Conservation (phyloP, 306 rosid genomes). For the Notholithocarpus densiflorus region DNA sequence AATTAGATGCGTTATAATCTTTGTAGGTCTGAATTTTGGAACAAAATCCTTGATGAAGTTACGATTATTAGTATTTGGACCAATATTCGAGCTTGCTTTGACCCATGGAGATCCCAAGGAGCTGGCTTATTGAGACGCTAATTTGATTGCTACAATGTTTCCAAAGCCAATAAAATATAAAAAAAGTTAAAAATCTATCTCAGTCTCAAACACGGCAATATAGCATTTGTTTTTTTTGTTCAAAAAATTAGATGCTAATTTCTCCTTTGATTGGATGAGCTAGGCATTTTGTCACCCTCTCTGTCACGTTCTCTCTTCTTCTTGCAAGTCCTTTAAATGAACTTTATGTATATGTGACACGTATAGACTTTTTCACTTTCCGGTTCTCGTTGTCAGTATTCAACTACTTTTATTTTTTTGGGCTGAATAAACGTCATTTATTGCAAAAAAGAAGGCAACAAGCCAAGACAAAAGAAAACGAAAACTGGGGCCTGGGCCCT, state of each 20-base stretch:
- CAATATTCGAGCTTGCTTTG: background rate
- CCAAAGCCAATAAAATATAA: background rate
- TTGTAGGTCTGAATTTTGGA: background rate
- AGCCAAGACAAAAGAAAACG: too few relatives aligned
- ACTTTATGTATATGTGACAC: too few relatives aligned
- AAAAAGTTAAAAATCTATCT: background rate
- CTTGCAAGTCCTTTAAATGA: background rate
- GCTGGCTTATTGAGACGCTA: background rate
- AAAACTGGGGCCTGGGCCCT: too few relatives aligned
- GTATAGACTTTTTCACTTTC: too few relatives aligned
- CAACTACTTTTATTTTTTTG: too few relatives aligned
- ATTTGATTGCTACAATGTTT: background rate
- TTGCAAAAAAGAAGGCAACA: too few relatives aligned
- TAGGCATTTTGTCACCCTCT: conserved; percentile 21
- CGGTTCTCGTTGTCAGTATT: too few relatives aligned
- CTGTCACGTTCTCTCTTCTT: background rate
- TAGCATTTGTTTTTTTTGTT: background rate
- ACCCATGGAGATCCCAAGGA: background rate
- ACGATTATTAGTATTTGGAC: background rate
- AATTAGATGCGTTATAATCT: background rate
- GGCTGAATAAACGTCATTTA: too few relatives aligned
- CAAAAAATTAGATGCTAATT: background rate
- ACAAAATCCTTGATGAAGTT: background rate
- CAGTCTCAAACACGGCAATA: background rate
- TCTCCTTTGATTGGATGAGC: background rate